Base-by-base conservation (phyloP, 1,284 basidiomycete species). In the Rhodotorula sp. region DNA sequence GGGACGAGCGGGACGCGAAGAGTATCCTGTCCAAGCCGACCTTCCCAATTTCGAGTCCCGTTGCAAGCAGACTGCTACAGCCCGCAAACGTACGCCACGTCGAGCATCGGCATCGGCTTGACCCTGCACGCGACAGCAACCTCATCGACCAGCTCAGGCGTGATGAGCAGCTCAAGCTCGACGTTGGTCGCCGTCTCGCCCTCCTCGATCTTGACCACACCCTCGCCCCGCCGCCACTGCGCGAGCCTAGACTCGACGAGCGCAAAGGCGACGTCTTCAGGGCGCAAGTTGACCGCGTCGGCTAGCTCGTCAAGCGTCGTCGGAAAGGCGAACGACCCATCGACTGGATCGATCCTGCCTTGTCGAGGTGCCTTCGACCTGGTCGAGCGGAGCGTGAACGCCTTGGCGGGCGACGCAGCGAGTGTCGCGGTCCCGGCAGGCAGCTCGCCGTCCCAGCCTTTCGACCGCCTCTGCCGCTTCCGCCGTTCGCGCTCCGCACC, bases 261-360 rank as follows among this genome's bases (percentile, higher is more conserved):
- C 1, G 93, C 90, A 79, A 94, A 91, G 1, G 91, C 89, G 0
- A 89, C 86, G 78, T 98, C 94, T 72, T 97, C 93, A 0, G 87
- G 80, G 3, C 92, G 85, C 63, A 98, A 81, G 79, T 91, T 74
- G 57, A 74, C 61, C 50, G 58, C 67, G 20, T 58, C 53, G 9
- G 72, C 68, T 4, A 74, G 46, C 16, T 69, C 64, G 5, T 66
- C 64, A 18, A 75, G 52, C n/a, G 57, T 53, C 3, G 62, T 72
- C 34, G 67, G 65, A 48, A 65, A 70, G 22, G 34, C 30, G 26
- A 71, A 71, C n/a, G 58, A 62, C 62, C 48, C 59, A 8, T 57
- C 64, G 24, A 30, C 31, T 9, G 46, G 26, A 28, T 47, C 48
- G 63, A n/a, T 24, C 22, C n/a, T 11, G 16, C 28, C 22, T 22